Evolutionary conservation across 257 asterid genomes (phyloP).

Genomic region (Avicennia marina): DNA sequence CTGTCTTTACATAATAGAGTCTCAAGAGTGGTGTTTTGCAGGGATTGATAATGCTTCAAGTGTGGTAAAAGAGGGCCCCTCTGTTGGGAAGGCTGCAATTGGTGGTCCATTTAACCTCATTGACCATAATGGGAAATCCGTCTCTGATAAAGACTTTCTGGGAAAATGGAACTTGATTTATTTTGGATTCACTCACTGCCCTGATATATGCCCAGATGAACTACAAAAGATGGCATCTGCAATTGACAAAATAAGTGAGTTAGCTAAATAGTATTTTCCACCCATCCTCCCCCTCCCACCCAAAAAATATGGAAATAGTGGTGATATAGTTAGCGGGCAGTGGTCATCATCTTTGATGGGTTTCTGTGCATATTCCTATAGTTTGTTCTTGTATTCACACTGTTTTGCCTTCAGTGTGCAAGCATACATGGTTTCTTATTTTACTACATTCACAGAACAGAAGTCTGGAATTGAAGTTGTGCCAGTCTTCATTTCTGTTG

Average conservation of each 20-base stretch:
- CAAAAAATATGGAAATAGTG: background rate
- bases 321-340: background rate
- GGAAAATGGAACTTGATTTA: conserved; percentile 84
- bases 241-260: conserved; percentile 83
- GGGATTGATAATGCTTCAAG: conserved; percentile 60
- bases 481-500: conserved; percentile 91
- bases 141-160: conserved; percentile 67
- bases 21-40: conserved; percentile 28
- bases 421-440: conserved; percentile 9
- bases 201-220: conserved; percentile 98
- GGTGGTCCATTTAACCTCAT: conserved; percentile 91
- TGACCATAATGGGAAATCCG: conserved; percentile 81
- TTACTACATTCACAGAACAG: conserved; percentile 43
- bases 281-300: no score
- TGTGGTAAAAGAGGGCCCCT: conserved; percentile 68
- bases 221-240: conserved; percentile 82
- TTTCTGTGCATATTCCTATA: background rate
- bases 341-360: no score
- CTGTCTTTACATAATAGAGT: background rate
- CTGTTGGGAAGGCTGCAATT: conserved; percentile 82
- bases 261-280: background rate
- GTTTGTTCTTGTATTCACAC: background rate
- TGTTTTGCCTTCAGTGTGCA: background rate
- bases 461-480: conserved; percentile 73
- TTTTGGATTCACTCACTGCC: conserved; percentile 96